A percentile compares a stretch with the other conserved stretches of the same genome.
These are phyloP conservation scores for Dendrobium huoshanense DNA, from an alignment of 106 monocot species.

Conservation along the genomic window DNA sequence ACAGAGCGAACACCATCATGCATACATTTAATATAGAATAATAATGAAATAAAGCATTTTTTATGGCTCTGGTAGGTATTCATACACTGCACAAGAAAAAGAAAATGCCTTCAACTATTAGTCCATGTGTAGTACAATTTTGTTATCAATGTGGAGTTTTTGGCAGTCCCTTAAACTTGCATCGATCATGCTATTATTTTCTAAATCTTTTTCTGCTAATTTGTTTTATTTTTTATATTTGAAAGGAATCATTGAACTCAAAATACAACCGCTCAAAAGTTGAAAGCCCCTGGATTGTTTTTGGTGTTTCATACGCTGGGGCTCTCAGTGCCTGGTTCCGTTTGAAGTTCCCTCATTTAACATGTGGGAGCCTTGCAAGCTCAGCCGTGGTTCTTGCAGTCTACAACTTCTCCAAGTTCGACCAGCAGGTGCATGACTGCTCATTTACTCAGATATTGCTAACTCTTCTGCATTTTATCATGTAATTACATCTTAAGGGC, in stretches of 20 bases:
- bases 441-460: not conserved
- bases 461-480: not conserved
- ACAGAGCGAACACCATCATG: not conserved
- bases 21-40: not conserved
- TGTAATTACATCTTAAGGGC: not conserved
- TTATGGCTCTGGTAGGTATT: not conserved
- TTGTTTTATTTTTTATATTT: constrained; percentile 9
- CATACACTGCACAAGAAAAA: not conserved
- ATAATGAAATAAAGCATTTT: not conserved
- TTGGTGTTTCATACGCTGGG: constrained; percentile 96
- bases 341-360: constrained; percentile 95
- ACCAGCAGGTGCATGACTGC: constrained; percentile 64
- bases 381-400: constrained; percentile 91
- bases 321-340: constrained; percentile 98
- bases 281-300: constrained; percentile 81
- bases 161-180: not conserved
- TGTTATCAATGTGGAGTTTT: not conserved
- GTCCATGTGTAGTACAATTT: no score
- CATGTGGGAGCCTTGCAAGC: constrained; percentile 97
- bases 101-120: no score
- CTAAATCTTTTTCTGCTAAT: not conserved
- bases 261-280: constrained; percentile 49
- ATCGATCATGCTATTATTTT: not conserved
- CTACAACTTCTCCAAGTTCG: constrained; percentile 90
- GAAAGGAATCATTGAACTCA: constrained; percentile 67